Evolutionary conservation across 768 basidiomycete species (phyloP).

Genomic region (Xerocomellus chrysenteron): DNA sequence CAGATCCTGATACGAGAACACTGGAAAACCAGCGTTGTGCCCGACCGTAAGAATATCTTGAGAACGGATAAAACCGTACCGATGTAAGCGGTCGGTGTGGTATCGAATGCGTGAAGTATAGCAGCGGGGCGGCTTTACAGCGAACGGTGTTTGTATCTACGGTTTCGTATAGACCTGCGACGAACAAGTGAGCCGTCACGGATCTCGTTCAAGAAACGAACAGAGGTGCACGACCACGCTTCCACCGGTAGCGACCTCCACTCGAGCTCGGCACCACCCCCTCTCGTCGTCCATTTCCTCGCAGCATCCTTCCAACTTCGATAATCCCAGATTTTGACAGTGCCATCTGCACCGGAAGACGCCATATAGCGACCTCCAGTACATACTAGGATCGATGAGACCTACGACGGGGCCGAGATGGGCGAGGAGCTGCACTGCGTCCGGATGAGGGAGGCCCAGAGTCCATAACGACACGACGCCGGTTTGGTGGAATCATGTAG

Average conservation of each 20-base stretch:
- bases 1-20: constrained; percentile 87
- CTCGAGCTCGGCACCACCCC: constrained; percentile 65
- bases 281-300: constrained; percentile 72
- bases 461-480: constrained; percentile 97
- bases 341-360: constrained; percentile 83
- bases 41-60: constrained; percentile 82
- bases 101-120: constrained; percentile 88
- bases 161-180: constrained; percentile 71
- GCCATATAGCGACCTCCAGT: constrained; percentile 90
- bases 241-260: constrained; percentile 90
- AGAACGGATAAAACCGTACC: constrained; percentile 84
- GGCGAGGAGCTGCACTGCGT: constrained; percentile 86
- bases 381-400: constrained; percentile 81
- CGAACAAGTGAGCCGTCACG: neutral
- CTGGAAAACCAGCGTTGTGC: constrained; percentile 77
- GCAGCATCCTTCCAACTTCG: constrained; percentile 92
- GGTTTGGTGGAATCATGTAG: constrained; percentile 61
- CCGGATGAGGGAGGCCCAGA: constrained; percentile 89
- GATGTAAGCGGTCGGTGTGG: constrained; percentile 75
- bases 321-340: constrained; percentile 95
- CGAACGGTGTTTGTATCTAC: constrained; percentile 56
- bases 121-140: constrained; percentile 58
- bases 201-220: neutral
- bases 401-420: constrained; percentile 86
- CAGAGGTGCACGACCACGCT: constrained; percentile 71